Evolutionary conservation across 257 asterid species (phyloP).

Genomic region (Prunella vulgaris): DNA sequence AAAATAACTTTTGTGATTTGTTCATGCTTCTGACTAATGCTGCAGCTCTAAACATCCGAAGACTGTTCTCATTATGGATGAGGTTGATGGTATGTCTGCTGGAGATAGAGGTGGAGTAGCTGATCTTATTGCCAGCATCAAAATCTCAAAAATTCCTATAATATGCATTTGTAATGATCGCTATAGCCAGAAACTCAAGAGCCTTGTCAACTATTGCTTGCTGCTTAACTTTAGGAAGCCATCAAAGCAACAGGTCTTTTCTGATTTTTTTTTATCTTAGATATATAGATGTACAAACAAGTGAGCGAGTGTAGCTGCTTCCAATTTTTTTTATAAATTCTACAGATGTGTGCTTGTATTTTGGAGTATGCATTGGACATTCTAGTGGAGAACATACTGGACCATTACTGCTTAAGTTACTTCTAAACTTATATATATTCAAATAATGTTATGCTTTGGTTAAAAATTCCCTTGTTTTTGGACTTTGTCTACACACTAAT

Average conservation of each 20-base stretch:
- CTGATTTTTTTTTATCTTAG: slow-evolving; percentile 7
- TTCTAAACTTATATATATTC: not conserved
- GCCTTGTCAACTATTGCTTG: slow-evolving; percentile 91
- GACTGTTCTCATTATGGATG: slow-evolving; percentile 96
- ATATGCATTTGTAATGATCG: slow-evolving; percentile 98
- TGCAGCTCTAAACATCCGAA: slow-evolving; percentile 68
- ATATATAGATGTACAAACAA: slow-evolving; percentile 11
- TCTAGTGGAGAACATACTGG: not conserved
- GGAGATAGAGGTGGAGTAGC: slow-evolving; percentile 99
- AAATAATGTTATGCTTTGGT: not conserved
- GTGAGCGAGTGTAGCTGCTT: not conserved
- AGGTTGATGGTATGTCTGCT: slow-evolving; percentile 99
- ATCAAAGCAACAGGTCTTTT: slow-evolving; percentile 91
- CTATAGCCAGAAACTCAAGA: slow-evolving; percentile 94
- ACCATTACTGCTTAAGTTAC: not conserved
- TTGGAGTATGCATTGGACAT: not conserved
- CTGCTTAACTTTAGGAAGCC: slow-evolving; percentile 86
- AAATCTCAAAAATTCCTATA: slow-evolving; percentile 84
- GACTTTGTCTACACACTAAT: slow-evolving; percentile 2
- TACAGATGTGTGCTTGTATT: slow-evolving; percentile 13
- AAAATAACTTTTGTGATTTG: not conserved
- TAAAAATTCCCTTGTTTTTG: not conserved
- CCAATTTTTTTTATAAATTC: not conserved
- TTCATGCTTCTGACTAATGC: slow-evolving; percentile 19
- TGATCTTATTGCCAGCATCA: slow-evolving; percentile 96